These are phyloP conservation scores for Breviolum minutum DNA, from an alignment of 73 alveolate species.

Conservation along the genomic window DNA sequence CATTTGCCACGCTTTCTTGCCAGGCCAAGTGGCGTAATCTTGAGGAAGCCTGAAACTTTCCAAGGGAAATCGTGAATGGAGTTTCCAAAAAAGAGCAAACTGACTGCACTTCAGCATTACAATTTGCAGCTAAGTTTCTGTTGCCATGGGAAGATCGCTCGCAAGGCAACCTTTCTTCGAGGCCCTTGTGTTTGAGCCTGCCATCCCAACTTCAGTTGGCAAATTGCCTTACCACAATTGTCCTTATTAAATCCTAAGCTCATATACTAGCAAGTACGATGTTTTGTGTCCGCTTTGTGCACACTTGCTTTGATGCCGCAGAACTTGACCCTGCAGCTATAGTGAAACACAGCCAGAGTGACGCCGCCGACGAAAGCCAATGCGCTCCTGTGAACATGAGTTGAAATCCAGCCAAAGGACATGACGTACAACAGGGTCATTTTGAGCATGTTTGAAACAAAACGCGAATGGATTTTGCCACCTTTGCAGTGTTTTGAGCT, in stretches of 20 bases:
- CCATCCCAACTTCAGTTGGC: background rate
- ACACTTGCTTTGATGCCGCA: too few species aligned
- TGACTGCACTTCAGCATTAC: background rate
- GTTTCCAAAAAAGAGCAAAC: background rate
- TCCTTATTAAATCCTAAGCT: background rate
- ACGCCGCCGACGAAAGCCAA: slow-evolving; percentile 35
- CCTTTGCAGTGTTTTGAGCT: too few species aligned
- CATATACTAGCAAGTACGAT: background rate
- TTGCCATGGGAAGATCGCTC: slow-evolving; percentile 48
- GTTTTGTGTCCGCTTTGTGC: background rate
- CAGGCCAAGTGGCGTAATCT: slow-evolving; percentile 15
- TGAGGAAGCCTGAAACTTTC: slow-evolving; percentile 34
- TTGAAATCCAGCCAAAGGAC: background rate
- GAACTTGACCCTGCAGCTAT: too few species aligned
- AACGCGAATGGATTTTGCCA: too few species aligned
- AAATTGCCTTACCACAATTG: background rate
- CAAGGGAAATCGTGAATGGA: background rate
- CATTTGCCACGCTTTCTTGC: too few species aligned
- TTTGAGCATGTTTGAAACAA: too few species aligned
- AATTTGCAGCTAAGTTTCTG: background rate
- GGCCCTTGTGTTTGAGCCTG: background rate
- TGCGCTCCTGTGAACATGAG: slow-evolving; percentile 1
- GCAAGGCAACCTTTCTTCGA: slow-evolving; percentile 22
- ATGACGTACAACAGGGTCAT: too few species aligned
- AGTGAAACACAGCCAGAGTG: background rate